Conservation (phyloP, 441 rosid genomes). For the Jatropha multifida region DNA sequence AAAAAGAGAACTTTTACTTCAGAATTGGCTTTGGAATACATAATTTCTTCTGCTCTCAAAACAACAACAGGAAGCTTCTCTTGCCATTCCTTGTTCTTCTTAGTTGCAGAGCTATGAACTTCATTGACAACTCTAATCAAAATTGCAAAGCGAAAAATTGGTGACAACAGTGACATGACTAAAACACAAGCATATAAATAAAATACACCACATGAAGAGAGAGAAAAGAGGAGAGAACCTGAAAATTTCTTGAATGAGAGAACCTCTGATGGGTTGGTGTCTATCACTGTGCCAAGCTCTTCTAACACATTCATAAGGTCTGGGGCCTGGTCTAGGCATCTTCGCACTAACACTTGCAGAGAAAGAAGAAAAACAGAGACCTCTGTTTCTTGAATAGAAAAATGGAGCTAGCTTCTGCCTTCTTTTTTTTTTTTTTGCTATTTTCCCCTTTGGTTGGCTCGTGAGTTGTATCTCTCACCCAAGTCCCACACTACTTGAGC, state of each 20-base stretch:
- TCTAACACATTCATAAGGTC: constrained; percentile 94
- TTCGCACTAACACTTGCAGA: constrained; percentile 19
- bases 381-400: constrained; percentile 19
- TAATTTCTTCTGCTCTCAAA: constrained; percentile 84
- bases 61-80: constrained; percentile 86
- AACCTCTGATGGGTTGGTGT: constrained; percentile 85
- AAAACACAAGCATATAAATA: constrained; percentile 6
- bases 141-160: neutral
- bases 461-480: neutral
- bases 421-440: constrained; percentile 11
- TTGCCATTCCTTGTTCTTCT: constrained; percentile 90
- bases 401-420: constrained; percentile 24
- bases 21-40: constrained; percentile 95
- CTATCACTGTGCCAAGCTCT: constrained; percentile 98
- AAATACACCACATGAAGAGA: neutral
- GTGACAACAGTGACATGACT: neutral
- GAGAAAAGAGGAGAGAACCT: constrained; percentile 46
- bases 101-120: constrained; percentile 59
- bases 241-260: constrained; percentile 88
- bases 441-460: neutral
- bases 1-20: constrained; percentile 47
- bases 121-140: constrained; percentile 68
- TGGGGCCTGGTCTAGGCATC: constrained; percentile 98
- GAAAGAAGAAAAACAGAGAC: constrained; percentile 5
- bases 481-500: constrained; percentile 9